Evolutionary conservation across 2,329 filamentous ascomycete species (phyloP).

Genomic region (Cordyceps javanica): DNA sequence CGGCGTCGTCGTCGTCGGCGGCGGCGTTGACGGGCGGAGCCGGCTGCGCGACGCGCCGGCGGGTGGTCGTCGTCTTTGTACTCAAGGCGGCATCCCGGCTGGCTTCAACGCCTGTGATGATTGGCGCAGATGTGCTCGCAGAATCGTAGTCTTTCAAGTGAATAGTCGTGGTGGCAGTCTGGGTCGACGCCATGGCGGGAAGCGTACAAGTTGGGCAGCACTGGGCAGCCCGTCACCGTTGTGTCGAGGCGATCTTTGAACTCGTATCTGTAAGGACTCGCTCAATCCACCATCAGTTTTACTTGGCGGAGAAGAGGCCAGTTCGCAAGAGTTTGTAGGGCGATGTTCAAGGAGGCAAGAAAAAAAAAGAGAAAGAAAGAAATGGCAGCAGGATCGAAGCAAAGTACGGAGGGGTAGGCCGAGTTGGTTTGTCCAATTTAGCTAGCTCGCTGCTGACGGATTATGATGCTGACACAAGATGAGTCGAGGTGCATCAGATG

Average conservation of each 20-base stretch:
- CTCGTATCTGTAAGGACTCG: too few species aligned
- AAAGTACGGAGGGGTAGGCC: background rate
- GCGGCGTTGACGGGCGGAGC: background rate
- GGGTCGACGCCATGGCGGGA: background rate
- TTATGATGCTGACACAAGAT: background rate
- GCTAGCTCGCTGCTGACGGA: background rate
- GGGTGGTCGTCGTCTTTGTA: background rate
- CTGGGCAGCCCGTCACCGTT: too few species aligned
- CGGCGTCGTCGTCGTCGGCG: constrained; percentile 1
- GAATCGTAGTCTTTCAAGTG: background rate
- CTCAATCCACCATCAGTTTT: too few species aligned
- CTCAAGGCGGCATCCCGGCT: background rate
- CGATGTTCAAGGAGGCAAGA: too few species aligned
- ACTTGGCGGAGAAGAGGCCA: too few species aligned
- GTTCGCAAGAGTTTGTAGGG: too few species aligned
- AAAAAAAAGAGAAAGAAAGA: background rate
- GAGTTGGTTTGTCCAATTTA: background rate
- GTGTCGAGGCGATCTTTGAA: too few species aligned
- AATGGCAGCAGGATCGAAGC: background rate
- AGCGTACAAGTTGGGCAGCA: background rate
- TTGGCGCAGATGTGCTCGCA: background rate
- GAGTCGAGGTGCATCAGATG: background rate
- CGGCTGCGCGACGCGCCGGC: background rate
- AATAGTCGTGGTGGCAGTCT: background rate
- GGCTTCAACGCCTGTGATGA: constrained; percentile 3